Evolutionary conservation across 805 yeast species (phyloP).

Genomic region (Kodamaea neixiangensis): DNA sequence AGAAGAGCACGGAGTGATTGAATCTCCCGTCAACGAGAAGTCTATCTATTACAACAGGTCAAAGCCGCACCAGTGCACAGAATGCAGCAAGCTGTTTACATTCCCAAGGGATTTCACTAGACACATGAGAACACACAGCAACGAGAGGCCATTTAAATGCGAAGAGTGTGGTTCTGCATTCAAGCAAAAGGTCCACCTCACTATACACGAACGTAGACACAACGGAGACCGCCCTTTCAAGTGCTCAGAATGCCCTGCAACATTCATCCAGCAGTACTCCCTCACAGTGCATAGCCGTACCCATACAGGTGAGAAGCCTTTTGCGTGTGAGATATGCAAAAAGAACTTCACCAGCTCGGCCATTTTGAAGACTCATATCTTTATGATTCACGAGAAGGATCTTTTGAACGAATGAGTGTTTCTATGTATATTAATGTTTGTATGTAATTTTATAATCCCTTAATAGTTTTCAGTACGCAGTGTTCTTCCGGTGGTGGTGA

Average conservation of each 20-base stretch:
- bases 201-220: conserved; percentile 5
- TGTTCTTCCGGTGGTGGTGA: no score
- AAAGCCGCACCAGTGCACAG: conserved; percentile 19
- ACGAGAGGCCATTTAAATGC: conserved; percentile 59
- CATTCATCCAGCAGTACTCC: conserved; percentile 23
- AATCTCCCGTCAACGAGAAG: neutral
- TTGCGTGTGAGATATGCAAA: conserved; percentile 67
- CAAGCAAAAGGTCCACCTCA: conserved; percentile 32
- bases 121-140: conserved; percentile 57
- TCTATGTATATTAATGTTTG: neutral
- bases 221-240: conserved; percentile 18
- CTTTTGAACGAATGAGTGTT: neutral
- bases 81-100: conserved; percentile 24
- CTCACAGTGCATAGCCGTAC: conserved; percentile 24
- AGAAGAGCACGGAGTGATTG: conserved; percentile 4
- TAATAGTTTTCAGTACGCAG: neutral
- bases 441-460: neutral
- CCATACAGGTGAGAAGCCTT: conserved; percentile 84
- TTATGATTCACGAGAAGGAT: conserved; percentile 5
- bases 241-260: conserved; percentile 6
- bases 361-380: conserved; percentile 8
- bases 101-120: conserved; percentile 36
- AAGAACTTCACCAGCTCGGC: conserved; percentile 60
- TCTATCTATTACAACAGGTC: conserved; percentile 18
- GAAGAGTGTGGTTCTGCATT: conserved; percentile 53